Conservation (phyloP, 768 basidiomycete species). For the Polyporus arcularius region DNA sequence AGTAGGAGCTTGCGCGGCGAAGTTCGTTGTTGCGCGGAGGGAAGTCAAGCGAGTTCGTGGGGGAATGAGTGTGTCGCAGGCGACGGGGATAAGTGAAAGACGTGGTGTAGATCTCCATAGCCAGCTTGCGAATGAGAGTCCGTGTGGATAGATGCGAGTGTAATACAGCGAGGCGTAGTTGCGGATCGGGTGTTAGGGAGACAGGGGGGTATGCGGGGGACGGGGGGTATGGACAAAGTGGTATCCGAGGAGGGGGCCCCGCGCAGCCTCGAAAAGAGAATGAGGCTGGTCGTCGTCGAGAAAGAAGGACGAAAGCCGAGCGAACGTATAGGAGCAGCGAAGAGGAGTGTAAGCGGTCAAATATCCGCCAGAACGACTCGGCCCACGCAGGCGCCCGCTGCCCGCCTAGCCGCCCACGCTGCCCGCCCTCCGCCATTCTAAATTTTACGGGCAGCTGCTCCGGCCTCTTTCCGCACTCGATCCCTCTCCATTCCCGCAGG, state of each 20-base stretch:
- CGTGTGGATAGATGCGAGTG: constrained; percentile 23
- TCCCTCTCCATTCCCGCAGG: background rate
- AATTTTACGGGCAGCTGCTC: background rate
- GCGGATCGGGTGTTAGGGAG: constrained; percentile 29
- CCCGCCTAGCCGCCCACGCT: background rate
- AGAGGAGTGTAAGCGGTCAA: constrained; percentile 1
- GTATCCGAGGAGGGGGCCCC: constrained; percentile 33
- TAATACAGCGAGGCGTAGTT: constrained; percentile 27
- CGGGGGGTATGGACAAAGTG: constrained; percentile 37
- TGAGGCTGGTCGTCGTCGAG: constrained; percentile 30
- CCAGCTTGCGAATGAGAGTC: constrained; percentile 13
- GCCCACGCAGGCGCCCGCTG: background rate
- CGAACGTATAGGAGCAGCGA: constrained; percentile 5
- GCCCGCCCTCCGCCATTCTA: background rate
- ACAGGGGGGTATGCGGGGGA: constrained; percentile 34
- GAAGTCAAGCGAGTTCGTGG: constrained; percentile 66
- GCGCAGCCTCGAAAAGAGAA: constrained; percentile 33
- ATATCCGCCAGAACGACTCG: constrained; percentile 2
- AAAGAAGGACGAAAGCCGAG: constrained; percentile 28
- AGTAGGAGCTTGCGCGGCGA: constrained; percentile 38
- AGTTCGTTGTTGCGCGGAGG: constrained; percentile 43
- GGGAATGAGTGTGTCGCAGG: constrained; percentile 67
- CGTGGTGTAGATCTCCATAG: constrained; percentile 94
- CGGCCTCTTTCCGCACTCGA: constrained; percentile 1
- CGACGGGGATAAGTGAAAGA: constrained; percentile 91